A percentile compares a stretch with the other conserved stretches of the same genome.
Conservation (phyloP, 805 yeast genomes). For the Kockiozyma suomiensis region DNA sequence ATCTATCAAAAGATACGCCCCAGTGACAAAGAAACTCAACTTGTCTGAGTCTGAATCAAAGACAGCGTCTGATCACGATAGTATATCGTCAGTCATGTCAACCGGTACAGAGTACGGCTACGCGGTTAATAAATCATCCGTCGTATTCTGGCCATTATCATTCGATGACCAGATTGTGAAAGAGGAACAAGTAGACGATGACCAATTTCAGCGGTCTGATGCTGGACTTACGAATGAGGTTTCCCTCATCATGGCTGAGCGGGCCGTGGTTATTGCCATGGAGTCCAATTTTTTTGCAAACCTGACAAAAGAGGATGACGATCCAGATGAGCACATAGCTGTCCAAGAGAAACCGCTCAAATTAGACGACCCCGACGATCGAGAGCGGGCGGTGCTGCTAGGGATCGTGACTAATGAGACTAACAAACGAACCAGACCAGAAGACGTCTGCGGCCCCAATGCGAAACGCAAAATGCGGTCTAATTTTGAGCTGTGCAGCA, state of each 20-base stretch:
- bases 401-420: no score
- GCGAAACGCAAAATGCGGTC: no score
- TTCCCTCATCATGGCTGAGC: conserved; percentile 15
- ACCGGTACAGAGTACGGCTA: background rate
- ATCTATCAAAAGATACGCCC: no score
- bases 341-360: background rate
- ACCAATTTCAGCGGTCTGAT: background rate
- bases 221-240: conserved; percentile 4
- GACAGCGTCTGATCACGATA: no score
- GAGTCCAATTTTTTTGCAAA: background rate
- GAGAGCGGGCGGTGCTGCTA: no score
- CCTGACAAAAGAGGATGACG: background rate
- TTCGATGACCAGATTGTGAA: background rate
- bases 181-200: background rate
- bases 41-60: no score
- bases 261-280: background rate
- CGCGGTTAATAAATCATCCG: background rate
- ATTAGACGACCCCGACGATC: background rate
- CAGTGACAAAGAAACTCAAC: no score
- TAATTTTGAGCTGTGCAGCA: no score
- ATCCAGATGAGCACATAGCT: background rate
- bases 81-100: background rate
- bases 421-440: no score
- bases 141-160: background rate
- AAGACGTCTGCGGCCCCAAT: no score